Base-by-base conservation (phyloP, 1,139 yeast species). In the Yamadazyma blattariae region DNA sequence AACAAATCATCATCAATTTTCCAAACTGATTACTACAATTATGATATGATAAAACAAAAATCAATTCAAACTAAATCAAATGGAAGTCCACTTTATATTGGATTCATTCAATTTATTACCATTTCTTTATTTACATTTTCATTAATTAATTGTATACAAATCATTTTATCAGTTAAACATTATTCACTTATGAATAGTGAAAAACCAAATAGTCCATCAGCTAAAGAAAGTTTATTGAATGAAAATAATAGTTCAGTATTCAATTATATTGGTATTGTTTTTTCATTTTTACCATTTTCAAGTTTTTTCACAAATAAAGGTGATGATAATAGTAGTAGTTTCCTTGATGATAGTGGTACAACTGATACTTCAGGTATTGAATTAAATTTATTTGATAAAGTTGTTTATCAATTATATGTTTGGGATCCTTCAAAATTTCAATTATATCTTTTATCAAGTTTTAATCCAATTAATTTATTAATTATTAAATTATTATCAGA, bases 371-470 rank as follows among this genome's bases (percentile, higher is more conserved):
- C 38, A 10, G 42, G 41, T 20, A 54, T 47, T 9, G 53, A 52
- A 28, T 32, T 47, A 15, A 46, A 48, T 26, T 32, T 43, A 5
- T 33, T 36, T 14, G 54, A 57, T 31, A 59, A 59, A 33, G 61
- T 64, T 32, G 57, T 64, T 13, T 82, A 82, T 77, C 74, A 74
- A 35, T 52, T 83, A 33, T 63, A 59, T 25, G 71, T 77, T 35
- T 81, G 88, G 88, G 59, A 63, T 24, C 87, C 87, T 0, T 66
- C 80, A 0, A 61, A 64, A 37, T 77, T 79, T 47, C 62, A 65
- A 19, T 58, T 80, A 6, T 57, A 60, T 32, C 54, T 74, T 10
- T 66, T 74, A 22, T 61, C 77, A 6, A 59, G 77, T 1, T 79
- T 78, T 45, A 79, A 86, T 13, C 94, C 95, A 0, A 35, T 68